Evolutionary conservation across 1,139 yeast genomes (phyloP), one percentile per base, ranked within the genome.

Genomic region (Yamadazyma diddensiae): DNA sequence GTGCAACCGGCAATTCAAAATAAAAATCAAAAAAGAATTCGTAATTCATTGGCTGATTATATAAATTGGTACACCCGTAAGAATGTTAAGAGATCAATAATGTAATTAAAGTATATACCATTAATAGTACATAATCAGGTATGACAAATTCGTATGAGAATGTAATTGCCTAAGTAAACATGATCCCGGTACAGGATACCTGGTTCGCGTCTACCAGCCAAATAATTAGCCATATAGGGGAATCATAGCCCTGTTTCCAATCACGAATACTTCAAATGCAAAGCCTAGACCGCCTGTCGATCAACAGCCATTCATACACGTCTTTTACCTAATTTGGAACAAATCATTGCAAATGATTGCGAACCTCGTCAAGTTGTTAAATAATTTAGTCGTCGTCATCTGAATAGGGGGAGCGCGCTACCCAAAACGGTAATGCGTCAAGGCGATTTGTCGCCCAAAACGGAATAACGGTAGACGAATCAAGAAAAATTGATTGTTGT

Each of bases 51-150:
- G 34, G 73, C 77, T 49, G 94, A 82, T 52, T 90, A 88, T 52
- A 77, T 86, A 24, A 75, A 73, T 35, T 84, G 95, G 86, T 90
- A 87, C 56, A 68, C 83, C 16, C 72, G 96, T 47, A 82, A 88
- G 54, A 83, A 86, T 49, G 70, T 82, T 10, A 36, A 36, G 24
- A 25, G 39, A 17, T 29, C 33, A 6, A 29, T 35, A 6, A 29
- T 27, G 13, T 31, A 21, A 21, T 21, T 10, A 18, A 18, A 18
- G 20, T 9, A 18, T 18, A 18, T 18, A 18, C 20, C 20, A 6
- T 6, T 6, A 6, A 18, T 18, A 18, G 20, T n/a, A n/a, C n/a
- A n/a, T n/a, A n/a, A n/a, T n/a, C n/a, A n/a, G n/a, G n/a, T n/a
- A n/a, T n/a, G n/a, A n/a, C n/a, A n/a, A n/a, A n/a, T n/a, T n/a